Evolutionary conservation across 257 asterid genomes (phyloP), one percentile per base, ranked within the genome.

Genomic region (Eustoma russellianum): DNA sequence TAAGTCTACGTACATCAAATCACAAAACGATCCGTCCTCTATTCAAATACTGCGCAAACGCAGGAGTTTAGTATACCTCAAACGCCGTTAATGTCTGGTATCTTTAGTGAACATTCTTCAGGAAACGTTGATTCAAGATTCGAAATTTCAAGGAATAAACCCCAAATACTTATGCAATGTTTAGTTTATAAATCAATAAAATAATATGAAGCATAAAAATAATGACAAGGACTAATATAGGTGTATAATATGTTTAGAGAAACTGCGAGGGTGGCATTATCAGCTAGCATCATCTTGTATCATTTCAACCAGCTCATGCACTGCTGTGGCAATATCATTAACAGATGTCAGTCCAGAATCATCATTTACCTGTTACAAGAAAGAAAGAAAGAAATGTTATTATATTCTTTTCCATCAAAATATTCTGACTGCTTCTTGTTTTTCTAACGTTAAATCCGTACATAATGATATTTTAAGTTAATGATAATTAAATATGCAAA

Each of bases 271-370:
- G n/a, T n/a, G n/a, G 43, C 12, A 38, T 38, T 38, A 38, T 33
- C 35, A 56, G 38, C 55, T 59, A 46, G 78, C 77, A 64, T 76
- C 75, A 57, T 68, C 60, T 57, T 79, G 63, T 64, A 82, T 77
- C 94, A 79, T 71, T 48, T 67, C 78, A 60, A 85, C 62, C 52
- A 85, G 64, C 9, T 75, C 89, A 70, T 85, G 89, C 45, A 85
- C 86, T 28, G 74, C 73, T 49, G 64, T 82, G 9, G 95, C 95
- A 28, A 85, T 77, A 16, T 85, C 95, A 64, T 74, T 73, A 48
- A 66, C 93, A 19, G 89, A 79, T 34, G 58, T 74, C 47, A 86
- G 62, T 56, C 60, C 73, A 63, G 93, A 78, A 28, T 74, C 86
- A 17, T 83, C 93, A 30, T 82, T 89, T 43, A 83, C 83, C 95